These are phyloP conservation scores for Phylloporus sp. DNA, from an alignment of 1,284 basidiomycete species.

Conservation along the genomic window DNA sequence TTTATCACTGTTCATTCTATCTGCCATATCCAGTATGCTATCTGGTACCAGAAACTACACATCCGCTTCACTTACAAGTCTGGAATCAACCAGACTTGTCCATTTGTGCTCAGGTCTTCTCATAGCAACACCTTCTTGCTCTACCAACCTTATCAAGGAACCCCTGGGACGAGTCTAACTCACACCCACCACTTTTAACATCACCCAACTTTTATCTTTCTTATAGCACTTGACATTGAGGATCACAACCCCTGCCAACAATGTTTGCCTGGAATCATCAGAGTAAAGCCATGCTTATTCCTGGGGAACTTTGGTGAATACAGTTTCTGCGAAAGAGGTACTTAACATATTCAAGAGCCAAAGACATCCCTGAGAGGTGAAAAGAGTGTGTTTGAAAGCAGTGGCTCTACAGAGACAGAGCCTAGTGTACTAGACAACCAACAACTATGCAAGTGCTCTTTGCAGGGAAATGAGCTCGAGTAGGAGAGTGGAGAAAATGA, in stretches of 20 bases:
- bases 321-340: slow-evolving; percentile 2
- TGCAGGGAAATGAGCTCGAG: slow-evolving; percentile 12
- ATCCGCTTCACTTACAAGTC: no score
- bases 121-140: no score
- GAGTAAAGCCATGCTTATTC: slow-evolving; percentile 5
- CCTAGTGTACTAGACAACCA: slow-evolving; percentile 67
- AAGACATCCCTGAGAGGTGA: slow-evolving; percentile 30
- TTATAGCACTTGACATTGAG: slow-evolving; percentile 33
- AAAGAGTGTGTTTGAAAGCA: slow-evolving; percentile 20
- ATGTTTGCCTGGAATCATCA: slow-evolving; percentile 19
- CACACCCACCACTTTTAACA: no score
- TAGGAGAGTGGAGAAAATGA: slow-evolving; percentile 14
- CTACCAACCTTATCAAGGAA: no score
- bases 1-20: no score
- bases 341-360: slow-evolving; percentile 19
- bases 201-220: no score
- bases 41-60: no score
- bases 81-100: no score
- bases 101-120: no score
- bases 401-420: slow-evolving; percentile 26
- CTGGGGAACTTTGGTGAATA: slow-evolving; percentile 7
- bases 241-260: slow-evolving; percentile 28
- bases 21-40: no score
- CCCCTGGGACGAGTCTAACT: no score
- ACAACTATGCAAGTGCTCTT: slow-evolving; percentile 54